Percentiles rank a stretch among this genome's conserved stretches.
Evolutionary conservation across 148 eudicot species (phyloP).

Genomic region (Persicaria maculosa): DNA sequence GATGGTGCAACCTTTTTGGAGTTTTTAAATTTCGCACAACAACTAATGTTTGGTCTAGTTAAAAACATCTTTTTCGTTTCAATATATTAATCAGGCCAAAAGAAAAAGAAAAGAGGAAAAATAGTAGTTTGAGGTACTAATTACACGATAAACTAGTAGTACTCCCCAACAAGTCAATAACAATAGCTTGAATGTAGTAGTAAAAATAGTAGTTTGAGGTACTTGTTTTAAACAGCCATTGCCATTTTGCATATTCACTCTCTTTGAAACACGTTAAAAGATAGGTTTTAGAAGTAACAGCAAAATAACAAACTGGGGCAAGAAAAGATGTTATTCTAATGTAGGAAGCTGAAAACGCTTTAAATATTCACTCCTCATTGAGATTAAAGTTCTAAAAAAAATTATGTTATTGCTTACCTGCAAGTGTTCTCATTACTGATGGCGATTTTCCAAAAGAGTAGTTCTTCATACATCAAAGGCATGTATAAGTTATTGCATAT

Average conservation of each 20-base stretch:
- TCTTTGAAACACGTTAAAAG: not conserved
- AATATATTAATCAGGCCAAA: too few species aligned
- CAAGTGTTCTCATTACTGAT: slow-evolving; percentile 85
- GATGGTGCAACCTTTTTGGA: too few species aligned
- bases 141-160: not conserved
- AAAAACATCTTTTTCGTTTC: too few species aligned
- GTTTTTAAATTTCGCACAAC: too few species aligned
- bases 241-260: not conserved
- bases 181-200: not conserved
- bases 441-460: slow-evolving; percentile 88
- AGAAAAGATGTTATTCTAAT: not conserved
- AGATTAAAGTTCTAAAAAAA: not conserved
- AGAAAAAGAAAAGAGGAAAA: too few species aligned
- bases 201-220: not conserved
- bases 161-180: not conserved
- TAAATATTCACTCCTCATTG: not conserved
- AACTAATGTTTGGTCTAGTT: too few species aligned
- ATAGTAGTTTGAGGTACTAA: too few species aligned
- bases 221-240: not conserved
- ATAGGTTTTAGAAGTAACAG: not conserved
- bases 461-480: slow-evolving; percentile 43
- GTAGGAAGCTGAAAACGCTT: not conserved
- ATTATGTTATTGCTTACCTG: slow-evolving; percentile 41
- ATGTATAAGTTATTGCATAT: not conserved
- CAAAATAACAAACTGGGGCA: not conserved